phyloP scores from a whole-genome alignment of 768 basidiomycete species.

The Hygrophorus russula region DNA sequence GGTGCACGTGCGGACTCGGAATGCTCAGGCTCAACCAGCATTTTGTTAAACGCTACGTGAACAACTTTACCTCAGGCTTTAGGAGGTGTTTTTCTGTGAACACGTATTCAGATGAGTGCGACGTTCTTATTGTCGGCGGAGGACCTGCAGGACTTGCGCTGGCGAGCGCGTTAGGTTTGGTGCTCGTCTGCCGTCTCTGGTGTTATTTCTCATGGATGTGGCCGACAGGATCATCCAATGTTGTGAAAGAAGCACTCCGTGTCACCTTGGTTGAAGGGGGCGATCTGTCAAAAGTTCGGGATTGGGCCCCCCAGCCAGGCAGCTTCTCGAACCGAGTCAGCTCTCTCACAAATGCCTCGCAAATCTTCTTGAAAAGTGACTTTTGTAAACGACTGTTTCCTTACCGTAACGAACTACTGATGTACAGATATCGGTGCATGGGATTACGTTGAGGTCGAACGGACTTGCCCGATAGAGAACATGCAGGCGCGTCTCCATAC shows the following conservation, averaged over 20 bases:
- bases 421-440: constrained; percentile 72
- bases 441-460: constrained; percentile 53
- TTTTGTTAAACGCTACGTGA: too few relatives aligned
- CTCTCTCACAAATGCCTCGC: constrained; percentile 71
- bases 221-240: constrained; percentile 38
- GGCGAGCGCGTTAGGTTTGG: constrained; percentile 74
- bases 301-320: constrained; percentile 49
- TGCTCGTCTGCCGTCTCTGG: neutral
- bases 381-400: neutral
- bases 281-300: constrained; percentile 53
- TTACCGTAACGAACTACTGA: constrained; percentile 4
- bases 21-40: too few relatives aligned
- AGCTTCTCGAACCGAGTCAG: constrained; percentile 77
- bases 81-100: neutral
- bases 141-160: constrained; percentile 88
- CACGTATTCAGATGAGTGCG: constrained; percentile 25
- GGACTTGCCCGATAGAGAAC: constrained; percentile 67
- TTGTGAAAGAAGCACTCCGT: constrained; percentile 39
- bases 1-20: too few relatives aligned
- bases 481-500: constrained; percentile 55
- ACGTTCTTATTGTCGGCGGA: constrained; percentile 91
- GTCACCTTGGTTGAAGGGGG: constrained; percentile 77
- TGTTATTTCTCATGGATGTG: neutral
- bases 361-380: constrained; percentile 54
- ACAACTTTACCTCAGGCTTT: neutral